Evolutionary conservation across 2,329 filamentous ascomycete species (phyloP).

Genomic region (Arthrobotrys conoides): DNA sequence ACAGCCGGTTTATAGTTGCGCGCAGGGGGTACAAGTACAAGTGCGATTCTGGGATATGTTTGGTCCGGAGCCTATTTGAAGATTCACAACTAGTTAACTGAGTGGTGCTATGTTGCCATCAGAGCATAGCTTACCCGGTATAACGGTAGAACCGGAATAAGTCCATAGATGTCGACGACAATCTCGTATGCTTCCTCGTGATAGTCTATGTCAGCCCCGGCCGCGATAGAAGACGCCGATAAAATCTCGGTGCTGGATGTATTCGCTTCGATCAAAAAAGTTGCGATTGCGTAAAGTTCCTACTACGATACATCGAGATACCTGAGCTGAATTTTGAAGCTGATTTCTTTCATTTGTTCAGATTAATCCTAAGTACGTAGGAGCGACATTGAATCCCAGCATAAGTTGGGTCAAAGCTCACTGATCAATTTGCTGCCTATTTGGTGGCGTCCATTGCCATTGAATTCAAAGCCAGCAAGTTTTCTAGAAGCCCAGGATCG

Average conservation of each 20-base stretch:
- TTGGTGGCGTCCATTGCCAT: constrained; percentile 15
- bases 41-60: neutral
- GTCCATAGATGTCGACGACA: neutral
- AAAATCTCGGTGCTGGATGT: neutral
- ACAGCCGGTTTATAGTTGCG: neutral
- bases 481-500: constrained; percentile 23
- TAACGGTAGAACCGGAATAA: neutral
- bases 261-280: neutral
- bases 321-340: neutral
- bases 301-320: constrained; percentile 8
- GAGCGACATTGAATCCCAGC: neutral
- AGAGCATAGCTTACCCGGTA: neutral
- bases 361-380: neutral
- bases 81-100: neutral
- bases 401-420: constrained; percentile 13
- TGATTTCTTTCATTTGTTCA: neutral
- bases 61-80: neutral
- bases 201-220: constrained; percentile 11
- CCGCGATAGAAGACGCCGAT: constrained; percentile 13
- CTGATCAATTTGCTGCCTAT: constrained; percentile 25
- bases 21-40: no score
- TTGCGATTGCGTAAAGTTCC: constrained; percentile 12
- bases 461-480: constrained; percentile 1
- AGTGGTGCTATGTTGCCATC: constrained; percentile 10
- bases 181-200: neutral